A percentile compares a stretch with the other conserved stretches of the same genome.
Conservation (phyloP, 2,329 filamentous ascomycete species). For the Fusarium sp. region DNA sequence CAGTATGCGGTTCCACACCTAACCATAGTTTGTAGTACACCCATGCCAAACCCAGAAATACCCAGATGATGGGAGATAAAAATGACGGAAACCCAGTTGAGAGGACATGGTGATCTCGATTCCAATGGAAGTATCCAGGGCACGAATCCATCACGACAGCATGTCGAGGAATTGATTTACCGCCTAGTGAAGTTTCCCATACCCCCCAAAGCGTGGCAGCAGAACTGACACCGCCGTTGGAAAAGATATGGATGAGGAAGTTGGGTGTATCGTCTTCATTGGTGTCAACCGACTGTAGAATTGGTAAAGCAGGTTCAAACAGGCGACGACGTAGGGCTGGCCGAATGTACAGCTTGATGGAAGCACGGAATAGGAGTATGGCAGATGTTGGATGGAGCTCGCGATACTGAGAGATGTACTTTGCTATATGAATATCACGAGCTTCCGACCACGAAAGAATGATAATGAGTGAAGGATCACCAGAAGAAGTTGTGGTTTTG, state of each 20-base stretch:
- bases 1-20: slow-evolving; percentile 44
- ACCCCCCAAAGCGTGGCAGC: slow-evolving; percentile 47
- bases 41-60: slow-evolving; percentile 47
- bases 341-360: slow-evolving; percentile 49
- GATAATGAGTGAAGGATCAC: slow-evolving; percentile 57
- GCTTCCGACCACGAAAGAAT: slow-evolving; percentile 63
- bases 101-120: slow-evolving; percentile 52
- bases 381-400: slow-evolving; percentile 54
- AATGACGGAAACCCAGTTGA: slow-evolving; percentile 48
- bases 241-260: slow-evolving; percentile 61
- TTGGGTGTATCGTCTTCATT: slow-evolving; percentile 37
- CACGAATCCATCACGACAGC: slow-evolving; percentile 59
- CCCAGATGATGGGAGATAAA: slow-evolving; percentile 48
- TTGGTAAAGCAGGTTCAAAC: slow-evolving; percentile 52
- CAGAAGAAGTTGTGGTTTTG: neutral
- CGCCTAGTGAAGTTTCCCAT: slow-evolving; percentile 29
- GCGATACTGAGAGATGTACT: slow-evolving; percentile 60
- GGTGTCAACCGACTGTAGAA: slow-evolving; percentile 46
- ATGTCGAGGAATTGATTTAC: slow-evolving; percentile 51
- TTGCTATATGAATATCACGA: slow-evolving; percentile 59
- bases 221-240: slow-evolving; percentile 60
- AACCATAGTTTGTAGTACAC: slow-evolving; percentile 45
- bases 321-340: slow-evolving; percentile 44
- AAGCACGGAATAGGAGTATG: slow-evolving; percentile 58
- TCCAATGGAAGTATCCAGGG: slow-evolving; percentile 56